These are phyloP conservation scores for Wallacemonas sp. DNA, from an alignment of 208 protist genomes.

Conservation along the genomic window DNA sequence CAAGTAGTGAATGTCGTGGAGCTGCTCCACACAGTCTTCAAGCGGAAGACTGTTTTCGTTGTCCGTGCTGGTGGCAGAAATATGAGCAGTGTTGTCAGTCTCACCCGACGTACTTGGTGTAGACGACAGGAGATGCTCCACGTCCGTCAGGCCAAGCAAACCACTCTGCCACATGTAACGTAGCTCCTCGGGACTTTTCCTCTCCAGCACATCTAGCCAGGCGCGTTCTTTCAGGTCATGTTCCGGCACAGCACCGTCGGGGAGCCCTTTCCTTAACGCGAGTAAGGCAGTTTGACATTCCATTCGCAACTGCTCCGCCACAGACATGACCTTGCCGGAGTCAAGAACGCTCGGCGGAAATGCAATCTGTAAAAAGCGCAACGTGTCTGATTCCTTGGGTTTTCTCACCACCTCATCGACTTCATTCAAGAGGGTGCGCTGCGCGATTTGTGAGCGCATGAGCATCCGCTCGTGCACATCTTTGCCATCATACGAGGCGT, in stretches of 20 bases:
- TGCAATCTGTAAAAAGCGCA: constrained; percentile 51
- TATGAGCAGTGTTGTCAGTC: too few relatives aligned
- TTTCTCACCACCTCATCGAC: constrained; percentile 70
- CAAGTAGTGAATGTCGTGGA: constrained; percentile 42
- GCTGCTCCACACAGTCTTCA: constrained; percentile 34
- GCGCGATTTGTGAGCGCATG: constrained; percentile 27
- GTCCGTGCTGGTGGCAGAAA: too few relatives aligned
- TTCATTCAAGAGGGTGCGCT: constrained; percentile 48
- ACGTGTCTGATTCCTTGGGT: constrained; percentile 37
- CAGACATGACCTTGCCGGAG: constrained; percentile 9
- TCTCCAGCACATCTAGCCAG: constrained; percentile 63
- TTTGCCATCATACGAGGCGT: constrained; percentile 49
- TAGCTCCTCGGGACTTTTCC: constrained; percentile 45
- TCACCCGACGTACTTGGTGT: neutral
- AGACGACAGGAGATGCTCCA: constrained; percentile 23
- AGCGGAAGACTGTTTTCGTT: constrained; percentile 24
- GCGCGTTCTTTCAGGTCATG: constrained; percentile 31
- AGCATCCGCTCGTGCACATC: constrained; percentile 57
- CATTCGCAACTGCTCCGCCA: constrained; percentile 11
- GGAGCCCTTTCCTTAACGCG: neutral
- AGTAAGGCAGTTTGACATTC: neutral
- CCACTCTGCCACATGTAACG: constrained; percentile 44
- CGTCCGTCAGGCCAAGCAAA: constrained; percentile 50
- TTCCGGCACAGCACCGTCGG: constrained; percentile 10
- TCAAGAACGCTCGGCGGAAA: constrained; percentile 32